Evolutionary conservation across 768 basidiomycete species (phyloP).

Genomic region (Lactarius deliciosus): DNA sequence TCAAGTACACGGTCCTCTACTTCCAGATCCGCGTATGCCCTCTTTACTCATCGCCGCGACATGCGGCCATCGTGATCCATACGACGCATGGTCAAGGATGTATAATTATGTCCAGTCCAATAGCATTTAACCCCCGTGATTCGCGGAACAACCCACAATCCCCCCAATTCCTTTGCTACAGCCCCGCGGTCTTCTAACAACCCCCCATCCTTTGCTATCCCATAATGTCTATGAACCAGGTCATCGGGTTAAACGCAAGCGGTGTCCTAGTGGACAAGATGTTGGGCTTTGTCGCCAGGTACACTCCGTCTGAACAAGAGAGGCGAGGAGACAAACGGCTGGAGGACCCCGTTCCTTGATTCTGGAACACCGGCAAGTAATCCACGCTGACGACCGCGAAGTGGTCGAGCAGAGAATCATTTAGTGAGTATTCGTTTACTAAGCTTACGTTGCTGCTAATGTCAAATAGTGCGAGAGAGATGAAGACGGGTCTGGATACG

Average conservation of each 20-base stretch:
- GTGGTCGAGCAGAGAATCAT: too few relatives aligned
- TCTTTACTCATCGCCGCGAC: background rate
- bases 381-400: too few relatives aligned
- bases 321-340: slow-evolving; percentile 11
- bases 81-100: background rate
- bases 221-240: too few relatives aligned
- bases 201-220: too few relatives aligned
- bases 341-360: background rate
- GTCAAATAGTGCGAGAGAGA: background rate
- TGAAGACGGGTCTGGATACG: background rate
- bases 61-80: background rate
- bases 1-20: background rate
- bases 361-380: too few relatives aligned
- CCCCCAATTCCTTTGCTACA: background rate
- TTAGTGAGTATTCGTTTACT: background rate
- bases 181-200: background rate
- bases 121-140: background rate
- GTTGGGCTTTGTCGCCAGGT: background rate
- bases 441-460: background rate
- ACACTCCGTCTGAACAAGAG: slow-evolving; percentile 1
- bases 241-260: background rate
- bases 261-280: background rate
- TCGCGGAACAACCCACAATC: background rate
- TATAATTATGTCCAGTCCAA: background rate
- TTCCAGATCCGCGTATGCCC: background rate